Percentiles rank a stretch among this genome's conserved stretches.
These are phyloP conservation scores for Zopfia rhizophila DNA, from an alignment of 2,329 filamentous ascomycete genomes.

Conservation along the genomic window DNA sequence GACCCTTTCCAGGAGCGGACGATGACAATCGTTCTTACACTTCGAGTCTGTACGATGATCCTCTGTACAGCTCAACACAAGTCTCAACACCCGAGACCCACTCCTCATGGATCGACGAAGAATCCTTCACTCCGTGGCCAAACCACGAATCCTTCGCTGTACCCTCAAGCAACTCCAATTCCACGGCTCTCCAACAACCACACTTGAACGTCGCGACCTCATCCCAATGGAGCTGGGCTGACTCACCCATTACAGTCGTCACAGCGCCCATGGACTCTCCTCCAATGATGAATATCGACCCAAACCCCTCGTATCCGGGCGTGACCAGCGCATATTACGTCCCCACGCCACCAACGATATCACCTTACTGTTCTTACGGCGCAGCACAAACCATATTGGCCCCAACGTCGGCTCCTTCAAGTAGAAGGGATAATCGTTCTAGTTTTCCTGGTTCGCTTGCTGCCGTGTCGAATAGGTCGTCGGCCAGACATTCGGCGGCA, in stretches of 20 bases:
- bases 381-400: constrained; percentile 26
- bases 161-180: constrained; percentile 16
- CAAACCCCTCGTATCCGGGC: not conserved
- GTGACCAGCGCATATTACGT: constrained; percentile 1
- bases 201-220: constrained; percentile 1
- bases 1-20: constrained; percentile 27
- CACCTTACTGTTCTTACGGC: constrained; percentile 27
- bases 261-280: constrained; percentile 30
- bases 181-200: constrained; percentile 25
- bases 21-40: constrained; percentile 30
- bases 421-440: constrained; percentile 1
- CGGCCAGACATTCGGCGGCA: constrained; percentile 22
- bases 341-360: constrained; percentile 12
- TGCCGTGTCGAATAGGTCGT: constrained; percentile 20
- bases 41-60: constrained; percentile 27
- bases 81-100: constrained; percentile 30
- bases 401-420: constrained; percentile 5
- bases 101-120: constrained; percentile 35
- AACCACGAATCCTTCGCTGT: constrained; percentile 32
- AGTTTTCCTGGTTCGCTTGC: constrained; percentile 25
- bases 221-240: constrained; percentile 32
- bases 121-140: constrained; percentile 35
- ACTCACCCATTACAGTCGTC: no score
- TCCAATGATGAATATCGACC: constrained; percentile 24
- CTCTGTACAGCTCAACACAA: constrained; percentile 29